Evolutionary conservation across 345 rosid species (phyloP).

Genomic region (Eucalyptus victrix): DNA sequence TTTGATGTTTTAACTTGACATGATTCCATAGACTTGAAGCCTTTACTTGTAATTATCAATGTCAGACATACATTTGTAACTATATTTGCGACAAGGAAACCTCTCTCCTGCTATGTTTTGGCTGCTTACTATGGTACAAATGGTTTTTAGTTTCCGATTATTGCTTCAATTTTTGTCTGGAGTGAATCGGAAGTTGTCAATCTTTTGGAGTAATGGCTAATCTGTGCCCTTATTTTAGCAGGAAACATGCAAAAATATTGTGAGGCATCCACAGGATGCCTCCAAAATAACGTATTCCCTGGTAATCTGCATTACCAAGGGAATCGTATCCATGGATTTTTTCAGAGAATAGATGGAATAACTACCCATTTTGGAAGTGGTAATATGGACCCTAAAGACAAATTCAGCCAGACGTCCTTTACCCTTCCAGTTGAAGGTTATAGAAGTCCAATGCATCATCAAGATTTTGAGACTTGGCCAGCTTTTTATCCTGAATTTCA

Average conservation of each 20-base stretch:
- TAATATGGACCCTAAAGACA: neutral
- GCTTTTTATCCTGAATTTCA: conserved; percentile 5
- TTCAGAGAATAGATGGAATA: neutral
- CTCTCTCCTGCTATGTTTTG: neutral
- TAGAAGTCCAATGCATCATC: neutral
- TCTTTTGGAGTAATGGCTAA: neutral
- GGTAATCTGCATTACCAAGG: conserved; percentile 5
- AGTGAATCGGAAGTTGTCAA: neutral
- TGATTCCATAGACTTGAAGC: neutral
- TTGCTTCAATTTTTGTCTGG: neutral
- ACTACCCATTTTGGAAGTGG: conserved; percentile 1
- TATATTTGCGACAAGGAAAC: neutral
- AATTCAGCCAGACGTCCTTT: neutral
- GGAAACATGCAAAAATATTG: conserved; percentile 10
- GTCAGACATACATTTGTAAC: neutral
- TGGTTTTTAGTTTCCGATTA: neutral
- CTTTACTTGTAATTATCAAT: neutral
- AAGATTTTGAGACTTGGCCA: neutral
- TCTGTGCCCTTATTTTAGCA: neutral
- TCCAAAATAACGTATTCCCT: conserved; percentile 4
- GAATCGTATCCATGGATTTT: conserved; percentile 1
- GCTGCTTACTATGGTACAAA: neutral
- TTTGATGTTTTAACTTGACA: neutral
- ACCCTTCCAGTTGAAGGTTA: neutral
- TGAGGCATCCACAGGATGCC: conserved; percentile 15